A percentile compares a stretch with the other conserved stretches of the same genome.
Conservation (phyloP, 148 eudicot species). For the Spergularia bocconei region DNA sequence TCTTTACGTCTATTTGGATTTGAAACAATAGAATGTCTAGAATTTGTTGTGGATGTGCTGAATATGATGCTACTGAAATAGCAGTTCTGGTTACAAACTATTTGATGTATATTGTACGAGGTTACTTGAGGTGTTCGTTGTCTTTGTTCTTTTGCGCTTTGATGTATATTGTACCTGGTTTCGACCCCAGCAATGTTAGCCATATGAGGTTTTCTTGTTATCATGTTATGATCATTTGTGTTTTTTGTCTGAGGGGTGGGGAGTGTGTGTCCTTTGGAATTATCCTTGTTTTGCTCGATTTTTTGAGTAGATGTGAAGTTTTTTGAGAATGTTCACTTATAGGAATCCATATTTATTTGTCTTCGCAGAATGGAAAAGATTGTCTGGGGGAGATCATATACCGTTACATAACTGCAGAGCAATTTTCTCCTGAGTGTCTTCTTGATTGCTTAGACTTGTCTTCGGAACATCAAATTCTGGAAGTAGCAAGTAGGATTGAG, state of each 20-base stretch:
- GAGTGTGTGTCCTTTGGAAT: too few relatives aligned
- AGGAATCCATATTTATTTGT: background rate
- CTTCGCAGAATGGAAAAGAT: slow-evolving; percentile 75
- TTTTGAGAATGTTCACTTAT: background rate
- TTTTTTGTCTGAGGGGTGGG: background rate
- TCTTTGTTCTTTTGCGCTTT: too few relatives aligned
- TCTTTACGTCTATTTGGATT: too few relatives aligned
- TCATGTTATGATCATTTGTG: background rate
- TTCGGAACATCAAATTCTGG: slow-evolving; percentile 83
- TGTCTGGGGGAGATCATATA: slow-evolving; percentile 87
- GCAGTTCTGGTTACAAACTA: too few relatives aligned
- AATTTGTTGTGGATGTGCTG: too few relatives aligned
- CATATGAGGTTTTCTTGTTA: too few relatives aligned
- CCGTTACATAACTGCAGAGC: slow-evolving; percentile 70
- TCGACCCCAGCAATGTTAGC: too few relatives aligned
- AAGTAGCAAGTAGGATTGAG: slow-evolving; percentile 86
- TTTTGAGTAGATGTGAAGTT: background rate
- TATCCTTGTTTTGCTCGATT: background rate
- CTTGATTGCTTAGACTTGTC: slow-evolving; percentile 79
- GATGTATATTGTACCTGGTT: too few relatives aligned
- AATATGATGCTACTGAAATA: too few relatives aligned
- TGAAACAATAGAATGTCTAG: background rate
- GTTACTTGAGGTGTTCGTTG: too few relatives aligned
- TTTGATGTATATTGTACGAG: too few relatives aligned
- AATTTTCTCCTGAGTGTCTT: slow-evolving; percentile 77